These are phyloP conservation scores for Talaromyces sp. DNA, from an alignment of 2,329 filamentous ascomycete genomes.

Conservation along the genomic window DNA sequence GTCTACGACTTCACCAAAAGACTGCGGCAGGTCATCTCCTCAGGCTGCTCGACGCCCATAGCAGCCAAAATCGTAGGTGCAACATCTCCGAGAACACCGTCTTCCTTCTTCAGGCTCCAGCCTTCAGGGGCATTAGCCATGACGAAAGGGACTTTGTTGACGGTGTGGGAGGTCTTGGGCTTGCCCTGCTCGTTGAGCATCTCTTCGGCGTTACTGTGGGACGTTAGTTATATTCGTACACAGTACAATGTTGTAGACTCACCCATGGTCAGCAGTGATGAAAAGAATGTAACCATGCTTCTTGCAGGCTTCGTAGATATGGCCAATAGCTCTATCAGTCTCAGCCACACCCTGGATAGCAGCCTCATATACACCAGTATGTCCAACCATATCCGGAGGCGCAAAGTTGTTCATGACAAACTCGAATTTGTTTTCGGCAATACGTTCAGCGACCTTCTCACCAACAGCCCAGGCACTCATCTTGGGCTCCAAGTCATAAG, in stretches of 20 bases:
- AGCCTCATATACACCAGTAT: slow-evolving; percentile 95
- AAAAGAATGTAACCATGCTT: slow-evolving; percentile 90
- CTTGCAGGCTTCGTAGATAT: slow-evolving; percentile 91
- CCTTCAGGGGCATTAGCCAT: slow-evolving; percentile 95
- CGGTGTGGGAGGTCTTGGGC: slow-evolving; percentile 97
- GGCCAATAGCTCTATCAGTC: slow-evolving; percentile 91
- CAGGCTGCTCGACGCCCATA: slow-evolving; percentile 87
- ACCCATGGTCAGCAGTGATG: slow-evolving; percentile 93
- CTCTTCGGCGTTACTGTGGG: slow-evolving; percentile 80
- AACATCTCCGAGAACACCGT: slow-evolving; percentile 93
- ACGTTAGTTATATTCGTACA: slow-evolving; percentile 8
- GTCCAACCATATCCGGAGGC: slow-evolving; percentile 97
- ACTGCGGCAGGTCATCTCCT: slow-evolving; percentile 87
- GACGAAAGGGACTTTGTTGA: slow-evolving; percentile 95
- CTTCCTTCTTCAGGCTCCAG: slow-evolving; percentile 79
- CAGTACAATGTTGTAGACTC: slow-evolving; percentile 31
- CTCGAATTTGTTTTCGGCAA: slow-evolving; percentile 81
- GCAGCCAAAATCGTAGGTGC: slow-evolving; percentile 87
- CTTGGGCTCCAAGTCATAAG: slow-evolving; percentile 90
- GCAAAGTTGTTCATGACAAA: slow-evolving; percentile 99
- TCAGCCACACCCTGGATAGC: slow-evolving; percentile 80
- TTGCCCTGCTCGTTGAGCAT: slow-evolving; percentile 96
- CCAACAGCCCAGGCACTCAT: slow-evolving; percentile 94
- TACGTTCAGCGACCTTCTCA: slow-evolving; percentile 82
- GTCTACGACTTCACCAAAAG: slow-evolving; percentile 68